Conservation (phyloP, 2,329 filamentous ascomycete genomes). For the Shiraia sp. region DNA sequence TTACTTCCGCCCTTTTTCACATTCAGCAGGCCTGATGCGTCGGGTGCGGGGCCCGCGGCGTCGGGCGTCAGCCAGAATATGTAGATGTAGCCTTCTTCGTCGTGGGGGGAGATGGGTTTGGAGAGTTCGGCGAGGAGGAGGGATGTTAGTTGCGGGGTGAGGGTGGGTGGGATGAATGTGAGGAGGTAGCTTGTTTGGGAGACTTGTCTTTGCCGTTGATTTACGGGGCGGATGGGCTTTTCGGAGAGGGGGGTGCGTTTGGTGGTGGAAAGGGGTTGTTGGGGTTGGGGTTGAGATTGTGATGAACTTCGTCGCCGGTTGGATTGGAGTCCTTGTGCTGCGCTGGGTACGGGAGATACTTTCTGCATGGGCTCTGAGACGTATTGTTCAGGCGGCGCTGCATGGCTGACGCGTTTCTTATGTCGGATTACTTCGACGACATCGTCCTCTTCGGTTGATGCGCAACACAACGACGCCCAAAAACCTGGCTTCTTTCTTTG, state of each 20-base stretch:
- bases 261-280: too few species aligned
- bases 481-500: conserved; percentile 40
- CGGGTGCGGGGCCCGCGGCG: conserved; percentile 57
- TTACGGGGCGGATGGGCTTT: conserved; percentile 28
- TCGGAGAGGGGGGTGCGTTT: conserved; percentile 19
- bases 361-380: conserved; percentile 18
- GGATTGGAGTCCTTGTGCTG: conserved; percentile 8
- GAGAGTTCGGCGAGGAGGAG: conserved; percentile 74
- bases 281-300: not conserved
- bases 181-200: conserved; percentile 54
- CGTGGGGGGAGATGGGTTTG: conserved; percentile 72
- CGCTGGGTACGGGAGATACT: conserved; percentile 9
- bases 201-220: conserved; percentile 16
- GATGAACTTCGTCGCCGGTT: conserved; percentile 1
- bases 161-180: conserved; percentile 69
- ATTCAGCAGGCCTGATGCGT: conserved; percentile 56
- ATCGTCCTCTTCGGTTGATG: conserved; percentile 44
- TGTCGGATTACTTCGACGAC: conserved; percentile 48
- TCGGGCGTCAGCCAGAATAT: conserved; percentile 92
- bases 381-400: conserved; percentile 6
- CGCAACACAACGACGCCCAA: conserved; percentile 51
- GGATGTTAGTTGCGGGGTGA: conserved; percentile 70
- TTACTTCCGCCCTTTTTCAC: conserved; percentile 27
- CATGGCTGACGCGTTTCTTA: conserved; percentile 34
- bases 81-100: conserved; percentile 91